phyloP scores from a whole-genome alignment of 371 early-diverging fungal species.

The Racocetra persica region DNA sequence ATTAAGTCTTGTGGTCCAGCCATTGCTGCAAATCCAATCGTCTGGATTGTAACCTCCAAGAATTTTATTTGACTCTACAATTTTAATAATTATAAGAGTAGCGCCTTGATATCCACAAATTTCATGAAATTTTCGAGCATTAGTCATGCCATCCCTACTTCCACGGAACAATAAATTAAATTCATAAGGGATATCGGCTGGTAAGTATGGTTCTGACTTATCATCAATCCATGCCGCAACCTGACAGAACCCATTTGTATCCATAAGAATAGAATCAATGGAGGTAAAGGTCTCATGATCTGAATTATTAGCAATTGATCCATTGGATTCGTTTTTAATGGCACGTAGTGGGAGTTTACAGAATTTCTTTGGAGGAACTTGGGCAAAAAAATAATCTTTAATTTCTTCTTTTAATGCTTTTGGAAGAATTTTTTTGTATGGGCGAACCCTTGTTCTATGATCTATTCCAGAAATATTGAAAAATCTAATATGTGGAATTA shows the following conservation, averaged over 20 bases:
- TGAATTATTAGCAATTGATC: not conserved
- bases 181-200: not conserved
- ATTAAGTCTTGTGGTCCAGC: not conserved
- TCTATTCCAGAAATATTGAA: not conserved
- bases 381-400: not conserved
- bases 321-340: not conserved
- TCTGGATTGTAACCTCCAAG: constrained; percentile 38
- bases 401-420: constrained; percentile 26
- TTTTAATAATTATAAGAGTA: constrained; percentile 26
- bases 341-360: not conserved
- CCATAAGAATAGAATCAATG: constrained; percentile 8
- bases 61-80: constrained; percentile 4
- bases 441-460: constrained; percentile 26
- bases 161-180: constrained; percentile 7
- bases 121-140: not conserved
- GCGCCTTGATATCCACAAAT: constrained; percentile 15
- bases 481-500: constrained; percentile 13
- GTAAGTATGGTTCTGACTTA: not conserved
- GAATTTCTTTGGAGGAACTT: not conserved
- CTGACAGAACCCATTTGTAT: not conserved
- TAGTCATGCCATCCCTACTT: constrained; percentile 27
- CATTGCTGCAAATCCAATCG: not conserved
- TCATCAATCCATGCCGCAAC: constrained; percentile 36
- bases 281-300: no score
- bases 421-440: constrained; percentile 33